A percentile compares a stretch with the other conserved stretches of the same genome.
These are phyloP conservation scores for Fusarium chuoi DNA, from an alignment of 2,329 filamentous ascomycete genomes.

Conservation along the genomic window DNA sequence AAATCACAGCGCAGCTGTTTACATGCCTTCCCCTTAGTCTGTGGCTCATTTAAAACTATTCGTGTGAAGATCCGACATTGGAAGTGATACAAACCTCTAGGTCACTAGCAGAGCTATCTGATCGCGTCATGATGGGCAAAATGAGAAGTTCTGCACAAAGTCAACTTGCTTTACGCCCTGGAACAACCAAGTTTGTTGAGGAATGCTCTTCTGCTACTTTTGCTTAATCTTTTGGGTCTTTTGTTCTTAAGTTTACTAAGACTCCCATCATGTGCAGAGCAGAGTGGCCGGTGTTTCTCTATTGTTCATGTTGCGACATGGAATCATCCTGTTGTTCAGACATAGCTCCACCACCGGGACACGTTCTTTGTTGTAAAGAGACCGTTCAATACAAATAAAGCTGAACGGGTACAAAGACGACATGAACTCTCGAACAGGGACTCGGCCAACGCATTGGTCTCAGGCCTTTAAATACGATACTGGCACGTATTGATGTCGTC, in stretches of 20 bases:
- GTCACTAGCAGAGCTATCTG: rapidly evolving
- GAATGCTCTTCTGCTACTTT: background rate
- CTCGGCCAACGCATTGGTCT: rapidly evolving
- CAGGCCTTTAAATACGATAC: background rate
- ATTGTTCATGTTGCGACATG: background rate
- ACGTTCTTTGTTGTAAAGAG: background rate
- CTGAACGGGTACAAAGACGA: background rate
- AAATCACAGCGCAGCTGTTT: background rate
- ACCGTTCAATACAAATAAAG: background rate
- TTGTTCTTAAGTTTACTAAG: rapidly evolving
- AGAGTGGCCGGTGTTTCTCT: rapidly evolving
- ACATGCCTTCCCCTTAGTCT: rapidly evolving
- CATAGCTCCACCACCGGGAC: background rate
- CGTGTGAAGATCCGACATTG: rapidly evolving
- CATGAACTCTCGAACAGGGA: background rate
- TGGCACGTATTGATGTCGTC: rapidly evolving
- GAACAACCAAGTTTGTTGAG: background rate
- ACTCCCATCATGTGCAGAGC: rapidly evolving
- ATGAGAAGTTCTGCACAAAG: background rate
- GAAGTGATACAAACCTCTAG: background rate
- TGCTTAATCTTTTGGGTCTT: background rate
- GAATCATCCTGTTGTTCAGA: no score
- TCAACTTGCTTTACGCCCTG: rapidly evolving
- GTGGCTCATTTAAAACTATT: rapidly evolving
- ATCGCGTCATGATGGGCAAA: rapidly evolving